A percentile compares a stretch with the other conserved stretches of the same genome.
Conservation (phyloP, 1,284 basidiomycete genomes). For the Marasmius tenuissimus region DNA sequence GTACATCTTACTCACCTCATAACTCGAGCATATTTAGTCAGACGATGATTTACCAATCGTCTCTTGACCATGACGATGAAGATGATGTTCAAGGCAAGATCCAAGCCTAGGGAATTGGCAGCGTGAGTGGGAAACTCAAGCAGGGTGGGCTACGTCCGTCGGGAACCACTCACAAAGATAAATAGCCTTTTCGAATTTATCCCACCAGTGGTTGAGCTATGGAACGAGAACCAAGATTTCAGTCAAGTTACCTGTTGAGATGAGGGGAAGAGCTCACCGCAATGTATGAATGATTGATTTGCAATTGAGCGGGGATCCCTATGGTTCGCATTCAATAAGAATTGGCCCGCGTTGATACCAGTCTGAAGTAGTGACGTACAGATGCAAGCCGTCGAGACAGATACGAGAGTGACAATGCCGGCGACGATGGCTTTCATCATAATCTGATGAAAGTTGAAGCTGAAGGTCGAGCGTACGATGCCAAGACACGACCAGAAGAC, state of each 20-base stretch:
- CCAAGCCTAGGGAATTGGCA: not conserved
- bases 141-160: no score
- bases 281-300: constrained; percentile 2
- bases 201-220: not conserved
- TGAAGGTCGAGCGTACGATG: no score
- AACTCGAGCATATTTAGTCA: constrained; percentile 5
- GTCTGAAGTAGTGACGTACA: not conserved
- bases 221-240: no score
- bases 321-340: no score
- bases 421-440: not conserved
- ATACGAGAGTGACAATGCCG: not conserved
- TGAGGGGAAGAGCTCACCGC: no score
- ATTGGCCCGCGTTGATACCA: no score
- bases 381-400: not conserved
- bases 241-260: no score
- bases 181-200: no score
- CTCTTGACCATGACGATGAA: constrained; percentile 6
- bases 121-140: no score
- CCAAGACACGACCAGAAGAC: no score
- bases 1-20: not conserved
- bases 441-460: no score
- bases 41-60: not conserved
- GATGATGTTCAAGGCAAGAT: constrained; percentile 1
- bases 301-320: constrained; percentile 3
- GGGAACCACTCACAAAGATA: no score